A percentile compares a stretch with the other conserved stretches of the same genome.
Evolutionary conservation across 2,329 filamentous ascomycete genomes (phyloP).

Genomic region (Immersiporthe knoxdaviesiana): DNA sequence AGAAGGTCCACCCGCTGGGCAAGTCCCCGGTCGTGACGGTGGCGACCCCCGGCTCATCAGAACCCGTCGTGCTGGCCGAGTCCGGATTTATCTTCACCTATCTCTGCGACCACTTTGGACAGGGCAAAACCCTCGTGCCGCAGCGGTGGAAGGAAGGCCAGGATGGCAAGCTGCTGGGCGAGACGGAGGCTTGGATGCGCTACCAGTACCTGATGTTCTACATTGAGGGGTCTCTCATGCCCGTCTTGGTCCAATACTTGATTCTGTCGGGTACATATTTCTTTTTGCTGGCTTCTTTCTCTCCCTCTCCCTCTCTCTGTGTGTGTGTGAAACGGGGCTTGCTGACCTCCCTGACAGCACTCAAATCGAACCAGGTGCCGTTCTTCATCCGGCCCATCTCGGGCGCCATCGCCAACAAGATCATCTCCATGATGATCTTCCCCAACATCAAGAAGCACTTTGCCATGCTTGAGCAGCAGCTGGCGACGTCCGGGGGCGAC

Average conservation of each 20-base stretch:
- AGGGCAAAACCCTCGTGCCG: constrained; percentile 53
- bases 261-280: constrained; percentile 56
- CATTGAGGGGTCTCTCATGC: constrained; percentile 82
- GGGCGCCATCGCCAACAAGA: constrained; percentile 46
- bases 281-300: neutral
- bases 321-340: too few species aligned
- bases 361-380: constrained; percentile 52
- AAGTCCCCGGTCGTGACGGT: constrained; percentile 83
- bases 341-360: constrained; percentile 35
- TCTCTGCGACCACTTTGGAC: constrained; percentile 66
- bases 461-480: constrained; percentile 52
- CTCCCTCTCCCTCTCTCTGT: too few species aligned
- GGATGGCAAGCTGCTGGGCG: constrained; percentile 60
- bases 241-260: constrained; percentile 65
- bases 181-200: constrained; percentile 63
- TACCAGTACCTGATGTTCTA: constrained; percentile 79
- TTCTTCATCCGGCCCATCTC: constrained; percentile 60
- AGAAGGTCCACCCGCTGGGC: constrained; percentile 79
- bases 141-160: constrained; percentile 59
- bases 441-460: constrained; percentile 55
- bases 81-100: constrained; percentile 83
- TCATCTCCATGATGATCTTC: constrained; percentile 47
- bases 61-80: constrained; percentile 73
- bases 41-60: constrained; percentile 41
- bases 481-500: constrained; percentile 47